phyloP scores from a whole-genome alignment of 2,329 filamentous ascomycete species.

The Epichloe scottii region DNA sequence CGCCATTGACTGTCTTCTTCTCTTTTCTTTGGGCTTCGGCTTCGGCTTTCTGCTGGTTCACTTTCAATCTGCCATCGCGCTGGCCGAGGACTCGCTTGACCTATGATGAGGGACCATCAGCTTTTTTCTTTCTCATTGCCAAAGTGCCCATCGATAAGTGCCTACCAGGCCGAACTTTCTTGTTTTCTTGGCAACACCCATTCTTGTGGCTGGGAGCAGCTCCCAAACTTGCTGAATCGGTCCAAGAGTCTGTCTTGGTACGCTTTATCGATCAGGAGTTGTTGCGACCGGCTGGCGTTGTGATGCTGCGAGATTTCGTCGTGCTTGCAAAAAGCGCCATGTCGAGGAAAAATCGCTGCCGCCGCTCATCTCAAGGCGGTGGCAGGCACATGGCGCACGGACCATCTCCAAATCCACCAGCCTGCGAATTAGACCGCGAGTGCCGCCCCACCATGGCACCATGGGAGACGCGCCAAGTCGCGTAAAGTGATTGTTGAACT shows the following conservation, averaged over 20 bases:
- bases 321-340: neutral
- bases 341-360: conserved; percentile 8
- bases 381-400: conserved; percentile 15
- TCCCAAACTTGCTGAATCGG: neutral
- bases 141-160: conserved; percentile 17
- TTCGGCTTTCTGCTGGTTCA: conserved; percentile 60
- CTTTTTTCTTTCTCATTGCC: neutral
- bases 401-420: conserved; percentile 8
- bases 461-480: conserved; percentile 23
- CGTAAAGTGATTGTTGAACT: conserved; percentile 21
- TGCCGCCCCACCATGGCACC: neutral
- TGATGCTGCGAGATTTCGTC: neutral
- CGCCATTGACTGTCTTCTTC: conserved; percentile 41
- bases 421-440: neutral
- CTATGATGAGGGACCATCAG: conserved; percentile 16
- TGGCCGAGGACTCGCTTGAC: conserved; percentile 76
- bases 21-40: conserved; percentile 43
- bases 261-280: neutral
- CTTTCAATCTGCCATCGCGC: conserved; percentile 68
- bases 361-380: conserved; percentile 13
- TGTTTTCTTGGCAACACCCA: conserved; percentile 84
- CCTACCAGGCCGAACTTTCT: conserved; percentile 71
- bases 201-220: conserved; percentile 23
- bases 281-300: neutral
- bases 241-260: no score